Base-by-base conservation (phyloP, 108 stramenopile species). In the Bacterosira constricta region DNA sequence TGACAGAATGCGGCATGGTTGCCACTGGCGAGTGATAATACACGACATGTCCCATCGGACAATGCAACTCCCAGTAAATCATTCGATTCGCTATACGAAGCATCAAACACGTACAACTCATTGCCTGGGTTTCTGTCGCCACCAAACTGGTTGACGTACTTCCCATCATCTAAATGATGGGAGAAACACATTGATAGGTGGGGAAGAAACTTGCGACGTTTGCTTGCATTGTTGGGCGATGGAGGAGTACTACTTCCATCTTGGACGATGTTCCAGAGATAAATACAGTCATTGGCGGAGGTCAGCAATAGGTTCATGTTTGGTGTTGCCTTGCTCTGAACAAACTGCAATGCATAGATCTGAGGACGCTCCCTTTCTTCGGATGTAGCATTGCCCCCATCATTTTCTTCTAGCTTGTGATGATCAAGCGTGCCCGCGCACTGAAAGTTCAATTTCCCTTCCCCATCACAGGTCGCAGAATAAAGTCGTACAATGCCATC, bases 121-220 rank as follows among this genome's bases (percentile, higher is more conserved):
- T 88, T 86, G 27, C 88, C 78, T n/a, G 94, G 94, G 71, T 95
- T 95, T 7, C 94, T 81, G 2, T 75, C 76, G 32, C 94, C 94
- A 11, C 94, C 94, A 73, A 92, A 95, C 25, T 75, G 72, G 50
- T 63, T 64, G 15, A 34, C 26, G 12, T 27, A 51, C 31, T 31
- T 68, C 36, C 30, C 26, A 13, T 18, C 55, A 29, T 46, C 58
- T 20, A 58, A 56, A 36, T 59, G 17, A 31, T 85, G 42, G 3
- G 51, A 15, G 69, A 83, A 81, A 32, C 72, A 69, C 15, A 86
- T 39, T 8, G 49, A 49, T 37, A 20, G 25, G 2, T 68, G 41
- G 3, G 52, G 59, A 5, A 80, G 67, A 30, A 88, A 45, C 21
- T 54, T 74, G 50, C 60, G 53, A 2, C 15, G 17, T 11, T 51